Base-by-base conservation (phyloP, 1,284 basidiomycete genomes). In the Abortiporus biennis region DNA sequence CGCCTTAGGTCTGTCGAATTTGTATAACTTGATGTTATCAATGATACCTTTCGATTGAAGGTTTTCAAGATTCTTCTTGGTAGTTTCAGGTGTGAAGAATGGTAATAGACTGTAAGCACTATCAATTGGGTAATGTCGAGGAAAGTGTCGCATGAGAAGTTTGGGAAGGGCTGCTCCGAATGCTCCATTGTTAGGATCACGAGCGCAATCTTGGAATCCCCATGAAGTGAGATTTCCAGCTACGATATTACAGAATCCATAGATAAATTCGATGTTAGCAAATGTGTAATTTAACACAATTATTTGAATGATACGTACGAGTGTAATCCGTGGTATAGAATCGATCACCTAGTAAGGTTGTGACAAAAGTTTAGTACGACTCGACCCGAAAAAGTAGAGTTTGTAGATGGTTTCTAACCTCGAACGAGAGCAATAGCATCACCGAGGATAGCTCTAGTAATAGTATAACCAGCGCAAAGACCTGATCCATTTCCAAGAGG, bases 381-480 rank as follows among this genome's bases (percentile, higher is more conserved):
- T n/a, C n/a, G n/a, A n/a, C n/a, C n/a, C n/a, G n/a, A n/a, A n/a
- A n/a, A n/a, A n/a, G n/a, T n/a, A n/a, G n/a, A n/a, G n/a, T n/a
- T n/a, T n/a, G n/a, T n/a, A n/a, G n/a, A n/a, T n/a, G n/a, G n/a
- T n/a, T n/a, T n/a, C n/a, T n/a, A n/a, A n/a, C n/a, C n/a, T 12
- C 61, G 57, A 15, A 68, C 85, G 66, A 92, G 68, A 38, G 74
- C 76, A 27, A 90, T 81, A 4, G 90, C 90, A 57, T 93, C 90
- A 9, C 83, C 73, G 12, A 93, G 68, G 50, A 93, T 93, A 15
- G 86, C 84, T 24, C 90, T 73, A 5, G 85, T 87, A 53, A 91
- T 85, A 4, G 89, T 92, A 66, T 82, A 91, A 17, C 88, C 88
- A n/a, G 87, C 85, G 59, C 86, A 89, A 3, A 90, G 58, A 9